Percentiles rank a stretch among this genome's conserved stretches.
These are phyloP conservation scores for Penicillium sp. DNA, from an alignment of 2,329 filamentous ascomycete species.

Conservation along the genomic window DNA sequence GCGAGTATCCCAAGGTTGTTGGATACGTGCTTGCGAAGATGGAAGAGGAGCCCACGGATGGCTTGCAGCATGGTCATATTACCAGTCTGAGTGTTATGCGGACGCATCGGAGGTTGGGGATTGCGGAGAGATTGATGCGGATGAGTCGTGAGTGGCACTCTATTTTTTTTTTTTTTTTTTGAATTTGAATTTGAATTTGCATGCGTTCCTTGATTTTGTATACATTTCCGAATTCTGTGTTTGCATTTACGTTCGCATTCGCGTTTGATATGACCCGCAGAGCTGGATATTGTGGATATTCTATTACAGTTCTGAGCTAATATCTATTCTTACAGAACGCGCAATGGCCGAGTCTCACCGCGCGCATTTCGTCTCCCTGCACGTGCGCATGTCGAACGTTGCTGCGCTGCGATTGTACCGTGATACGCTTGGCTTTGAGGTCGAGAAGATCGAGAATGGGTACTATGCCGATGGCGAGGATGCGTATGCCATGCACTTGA, in stretches of 20 bases:
- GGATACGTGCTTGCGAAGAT: slow-evolving; percentile 99
- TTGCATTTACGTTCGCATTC: background rate
- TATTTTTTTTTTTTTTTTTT: too few relatives aligned
- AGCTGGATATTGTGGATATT: background rate
- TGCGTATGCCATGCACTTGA: slow-evolving; percentile 89
- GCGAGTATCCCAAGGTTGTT: slow-evolving; percentile 88
- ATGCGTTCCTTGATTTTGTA: background rate
- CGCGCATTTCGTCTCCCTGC: slow-evolving; percentile 89
- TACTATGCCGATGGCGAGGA: slow-evolving; percentile 94
- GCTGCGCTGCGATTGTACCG: slow-evolving; percentile 91
- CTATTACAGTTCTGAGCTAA: background rate
- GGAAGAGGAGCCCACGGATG: slow-evolving; percentile 94
- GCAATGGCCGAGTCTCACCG: slow-evolving; percentile 96
- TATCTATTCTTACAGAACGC: slow-evolving; percentile 57
- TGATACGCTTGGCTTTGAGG: slow-evolving; percentile 83
- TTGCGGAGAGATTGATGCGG: slow-evolving; percentile 96
- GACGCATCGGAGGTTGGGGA: slow-evolving; percentile 83
- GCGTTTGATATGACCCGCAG: background rate
- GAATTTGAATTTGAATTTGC: too few relatives aligned
- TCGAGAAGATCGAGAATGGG: slow-evolving; percentile 61
- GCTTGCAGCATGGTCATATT: slow-evolving; percentile 91
- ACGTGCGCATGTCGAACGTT: slow-evolving; percentile 90
- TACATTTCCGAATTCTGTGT: background rate
- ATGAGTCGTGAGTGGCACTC: slow-evolving; percentile 71
- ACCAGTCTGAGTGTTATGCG: slow-evolving; percentile 94